Conservation (phyloP, 2,329 filamentous ascomycete species). For the Fusarium nisikadoi region DNA sequence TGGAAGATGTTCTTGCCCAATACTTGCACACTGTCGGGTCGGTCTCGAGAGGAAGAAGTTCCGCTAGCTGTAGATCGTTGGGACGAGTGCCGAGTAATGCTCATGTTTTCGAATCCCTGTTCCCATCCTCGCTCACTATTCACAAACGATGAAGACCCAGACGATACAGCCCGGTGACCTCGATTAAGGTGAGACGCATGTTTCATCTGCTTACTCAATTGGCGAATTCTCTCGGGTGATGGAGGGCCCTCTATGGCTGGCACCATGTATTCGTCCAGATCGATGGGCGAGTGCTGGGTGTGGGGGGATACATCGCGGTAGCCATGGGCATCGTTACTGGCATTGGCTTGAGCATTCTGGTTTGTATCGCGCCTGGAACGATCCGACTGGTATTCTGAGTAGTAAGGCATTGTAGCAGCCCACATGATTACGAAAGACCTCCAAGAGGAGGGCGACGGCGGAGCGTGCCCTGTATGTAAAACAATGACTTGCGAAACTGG, state of each 20-base stretch:
- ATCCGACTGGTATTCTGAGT: slow-evolving; percentile 42
- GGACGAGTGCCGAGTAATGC: slow-evolving; percentile 66
- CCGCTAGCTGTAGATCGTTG: slow-evolving; percentile 64
- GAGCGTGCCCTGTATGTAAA: slow-evolving; percentile 46
- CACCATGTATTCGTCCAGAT: slow-evolving; percentile 60
- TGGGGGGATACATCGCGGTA: slow-evolving; percentile 27
- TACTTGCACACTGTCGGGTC: slow-evolving; percentile 68
- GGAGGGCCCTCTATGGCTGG: slow-evolving; percentile 70
- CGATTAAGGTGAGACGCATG: slow-evolving; percentile 57
- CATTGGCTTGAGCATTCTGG: slow-evolving; percentile 22
- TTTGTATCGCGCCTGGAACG: slow-evolving; percentile 34
- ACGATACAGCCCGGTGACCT: slow-evolving; percentile 57
- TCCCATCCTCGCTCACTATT: slow-evolving; percentile 62
- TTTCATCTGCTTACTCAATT: slow-evolving; percentile 69
- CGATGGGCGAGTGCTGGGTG: slow-evolving; percentile 32
- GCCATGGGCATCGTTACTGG: slow-evolving; percentile 18
- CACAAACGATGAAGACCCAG: slow-evolving; percentile 64
- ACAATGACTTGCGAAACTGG: slow-evolving; percentile 21
- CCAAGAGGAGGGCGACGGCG: slow-evolving; percentile 44
- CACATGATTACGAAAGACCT: slow-evolving; percentile 42
- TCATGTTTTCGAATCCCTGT: slow-evolving; percentile 58
- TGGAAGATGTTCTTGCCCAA: slow-evolving; percentile 70
- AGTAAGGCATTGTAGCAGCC: slow-evolving; percentile 42
- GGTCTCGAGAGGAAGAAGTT: slow-evolving; percentile 63
- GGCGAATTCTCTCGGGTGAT: slow-evolving; percentile 68